Conservation (phyloP, 768 basidiomycete genomes). For the Pleurotus platypus region DNA sequence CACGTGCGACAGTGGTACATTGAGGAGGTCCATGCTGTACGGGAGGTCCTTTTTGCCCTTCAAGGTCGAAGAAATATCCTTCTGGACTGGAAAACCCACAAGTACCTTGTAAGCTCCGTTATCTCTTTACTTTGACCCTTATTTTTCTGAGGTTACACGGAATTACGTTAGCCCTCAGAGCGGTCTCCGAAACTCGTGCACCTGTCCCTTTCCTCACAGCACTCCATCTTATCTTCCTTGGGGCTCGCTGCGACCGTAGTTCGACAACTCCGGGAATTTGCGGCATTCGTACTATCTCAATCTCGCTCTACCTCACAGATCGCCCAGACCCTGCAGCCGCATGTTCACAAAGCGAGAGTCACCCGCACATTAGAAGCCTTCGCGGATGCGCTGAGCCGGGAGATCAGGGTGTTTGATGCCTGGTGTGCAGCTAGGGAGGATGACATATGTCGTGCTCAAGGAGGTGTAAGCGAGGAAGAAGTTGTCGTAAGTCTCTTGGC, state of each 20-base stretch:
- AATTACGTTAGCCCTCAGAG: conserved; percentile 37
- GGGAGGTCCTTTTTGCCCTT: conserved; percentile 72
- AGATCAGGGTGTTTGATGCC: conserved; percentile 52
- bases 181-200: conserved; percentile 61
- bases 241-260: conserved; percentile 57
- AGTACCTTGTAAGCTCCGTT: conserved; percentile 25
- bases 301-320: conserved; percentile 15
- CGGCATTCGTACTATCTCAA: conserved; percentile 41
- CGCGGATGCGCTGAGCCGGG: conserved; percentile 65
- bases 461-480: conserved; percentile 37
- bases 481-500: conserved; percentile 64
- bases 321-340: conserved; percentile 9
- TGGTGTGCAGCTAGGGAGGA: conserved; percentile 76
- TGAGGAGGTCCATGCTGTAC: conserved; percentile 69
- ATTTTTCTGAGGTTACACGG: not conserved
- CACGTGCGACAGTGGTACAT: conserved; percentile 53
- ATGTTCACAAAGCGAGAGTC: conserved; percentile 18
- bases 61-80: conserved; percentile 70
- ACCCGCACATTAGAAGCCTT: conserved; percentile 80
- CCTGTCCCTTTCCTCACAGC: conserved; percentile 61
- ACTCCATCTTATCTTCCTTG: conserved; percentile 60
- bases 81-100: conserved; percentile 33
- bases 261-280: conserved; percentile 62
- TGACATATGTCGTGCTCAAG: conserved; percentile 55
- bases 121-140: not conserved